Conservation (phyloP, 2,329 filamentous ascomycete species). For the Claviceps africana region DNA sequence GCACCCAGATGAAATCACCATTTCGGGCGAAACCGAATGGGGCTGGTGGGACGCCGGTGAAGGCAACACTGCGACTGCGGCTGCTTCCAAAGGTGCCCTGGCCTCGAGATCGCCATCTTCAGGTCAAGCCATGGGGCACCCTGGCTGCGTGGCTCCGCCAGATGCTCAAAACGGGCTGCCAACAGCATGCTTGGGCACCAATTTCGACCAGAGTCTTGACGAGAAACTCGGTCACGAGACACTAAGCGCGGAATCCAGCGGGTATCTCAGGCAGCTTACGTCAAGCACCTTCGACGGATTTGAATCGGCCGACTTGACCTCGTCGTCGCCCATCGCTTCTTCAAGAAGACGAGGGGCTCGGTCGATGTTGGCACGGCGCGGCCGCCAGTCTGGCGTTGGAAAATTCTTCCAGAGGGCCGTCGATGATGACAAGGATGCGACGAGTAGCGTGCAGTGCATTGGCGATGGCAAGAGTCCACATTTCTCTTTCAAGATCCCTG, state of each 20-base stretch:
- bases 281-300: neutral
- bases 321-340: neutral
- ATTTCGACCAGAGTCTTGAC: constrained; percentile 5
- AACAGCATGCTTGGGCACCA: constrained; percentile 3
- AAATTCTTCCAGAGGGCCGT: neutral
- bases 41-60: constrained; percentile 12
- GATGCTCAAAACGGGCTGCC: constrained; percentile 1
- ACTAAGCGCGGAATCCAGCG: constrained; percentile 6
- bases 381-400: constrained; percentile 1
- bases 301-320: neutral
- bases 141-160: neutral
- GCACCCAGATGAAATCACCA: constrained; percentile 12
- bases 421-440: neutral
- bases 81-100: neutral
- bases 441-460: constrained; percentile 5
- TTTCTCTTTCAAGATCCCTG: constrained; percentile 10
- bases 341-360: neutral
- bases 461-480: constrained; percentile 7
- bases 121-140: neutral
- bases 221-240: neutral
- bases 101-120: neutral
- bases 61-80: neutral
- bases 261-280: constrained; percentile 6
- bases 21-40: constrained; percentile 13
- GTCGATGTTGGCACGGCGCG: constrained; percentile 3